Base-by-base conservation (phyloP, 1,139 yeast genomes). In the Zygoascus meyerae region DNA sequence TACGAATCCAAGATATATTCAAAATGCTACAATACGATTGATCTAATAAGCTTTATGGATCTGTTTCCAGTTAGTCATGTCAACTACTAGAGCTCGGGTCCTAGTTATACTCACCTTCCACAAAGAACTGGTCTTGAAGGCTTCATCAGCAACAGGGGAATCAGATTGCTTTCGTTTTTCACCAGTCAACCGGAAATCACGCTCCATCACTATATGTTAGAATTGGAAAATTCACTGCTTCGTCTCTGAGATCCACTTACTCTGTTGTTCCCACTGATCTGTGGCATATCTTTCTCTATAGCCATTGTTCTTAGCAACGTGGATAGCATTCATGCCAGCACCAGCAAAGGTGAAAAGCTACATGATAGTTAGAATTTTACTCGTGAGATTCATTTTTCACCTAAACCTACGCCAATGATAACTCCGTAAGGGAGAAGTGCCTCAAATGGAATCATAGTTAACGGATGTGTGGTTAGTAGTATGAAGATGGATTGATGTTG, bases 171-270 rank as follows among this genome's bases (percentile, higher is more conserved):
- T 90, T 61, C 95, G 74, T 58, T 70, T 72, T 40, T 74, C 73
- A 18, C 95, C 95, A 9, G 95, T 86, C 59, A 86, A 70, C 55
- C 89, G 73, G 62, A 77, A 73, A 65, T 86, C 95, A 61, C 95
- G 74, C 56, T 80, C 83, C 69, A 78, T 71, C 77, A 80, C 67
- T 71, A 70, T 46, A 30, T 11, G 47, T 52, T 42, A 49, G 48
- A 31, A 10, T 30, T 18, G 36, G n/a, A n/a, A 32, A 3, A 16
- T 15, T 2, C n/a, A 21, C 33, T n/a, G 33, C 33, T 31, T 11
- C 5, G 33, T 31, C 39, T n/a, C 5, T 16, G 29, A 16, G 9
- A 34, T 12, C 30, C 17, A 52, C 67, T 55, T 61, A 64, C 70
- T 58, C 52, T 67, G 71, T 51, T 68, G 61, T 56, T 78, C 81